Base-by-base conservation (phyloP, 192 early-diverging fungal species). In the Phycomyces blakesleeanus region DNA sequence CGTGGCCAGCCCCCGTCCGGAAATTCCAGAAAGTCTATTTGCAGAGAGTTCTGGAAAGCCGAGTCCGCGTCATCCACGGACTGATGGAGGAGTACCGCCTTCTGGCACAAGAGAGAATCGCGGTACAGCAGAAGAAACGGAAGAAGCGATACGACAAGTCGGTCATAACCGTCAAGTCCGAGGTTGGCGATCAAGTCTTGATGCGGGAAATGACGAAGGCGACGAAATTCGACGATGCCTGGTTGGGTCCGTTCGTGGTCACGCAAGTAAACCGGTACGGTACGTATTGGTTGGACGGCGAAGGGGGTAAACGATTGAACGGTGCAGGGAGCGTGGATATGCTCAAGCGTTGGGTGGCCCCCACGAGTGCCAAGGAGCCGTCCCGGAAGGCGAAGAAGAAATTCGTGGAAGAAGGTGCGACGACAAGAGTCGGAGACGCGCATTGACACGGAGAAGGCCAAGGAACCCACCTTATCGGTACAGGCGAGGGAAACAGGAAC, bases 1-100 rank as follows among this genome's bases (percentile, higher is more conserved):
- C 26, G 0, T 70, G 57, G 68, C 55, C 51, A 20, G 38, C 38
- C 0, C 61, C 51, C 1, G 12, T n/a, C 0, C 5, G 18, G 42
- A 57, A 59, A 11, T 59, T 42, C 14, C 42, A 44, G 18, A 56
- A 64, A 49, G 56, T 49, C 5, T 29, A 59, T 41, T 20, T 40
- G 3, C 15, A 11, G 21, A 59, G 26, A 7, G 53, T 18, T 1
- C 21, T 68, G 4, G 18, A 8, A 0, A 34, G 38, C 3, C 27
- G 59, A 5, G 16, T 61, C 0, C 12, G 20, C 0, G 8, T 38
- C 0, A 62, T 68, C 15, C 44, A 68, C 11, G 25, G n/a, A 7
- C 34, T 41, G 2, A 10, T 61, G 16, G 39, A 44, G 12, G 10
- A 61, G 10, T 16, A 25, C 1, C 38, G 62, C 0, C 8, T 20